phyloP scores from a whole-genome alignment of 805 yeast species.

The Metschnikowia anglica region DNA sequence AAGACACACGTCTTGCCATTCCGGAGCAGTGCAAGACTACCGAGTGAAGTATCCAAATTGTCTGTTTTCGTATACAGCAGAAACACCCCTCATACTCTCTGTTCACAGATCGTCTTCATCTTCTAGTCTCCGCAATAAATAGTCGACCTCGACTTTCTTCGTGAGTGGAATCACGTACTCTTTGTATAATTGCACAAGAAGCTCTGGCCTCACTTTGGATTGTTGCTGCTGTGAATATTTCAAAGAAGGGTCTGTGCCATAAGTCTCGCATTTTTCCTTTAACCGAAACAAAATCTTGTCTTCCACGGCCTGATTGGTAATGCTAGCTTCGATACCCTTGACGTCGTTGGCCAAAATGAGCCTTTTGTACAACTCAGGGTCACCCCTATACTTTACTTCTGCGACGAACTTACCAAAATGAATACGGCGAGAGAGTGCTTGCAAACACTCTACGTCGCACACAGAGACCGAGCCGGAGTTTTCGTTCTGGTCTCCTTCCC shows the following conservation, averaged over 20 bases:
- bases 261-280: conserved; percentile 75
- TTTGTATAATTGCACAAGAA: conserved; percentile 78
- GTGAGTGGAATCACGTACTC: conserved; percentile 92
- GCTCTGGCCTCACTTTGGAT: conserved; percentile 78
- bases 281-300: conserved; percentile 76
- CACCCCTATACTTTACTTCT: conserved; percentile 81
- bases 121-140: conserved; percentile 64
- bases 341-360: conserved; percentile 67
- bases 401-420: conserved; percentile 98
- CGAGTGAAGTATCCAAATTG: neutral
- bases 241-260: conserved; percentile 85
- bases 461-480: conserved; percentile 85
- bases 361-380: conserved; percentile 58
- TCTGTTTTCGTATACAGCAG: neutral
- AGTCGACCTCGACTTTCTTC: conserved; percentile 92
- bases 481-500: conserved; percentile 71
- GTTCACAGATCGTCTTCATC: conserved; percentile 3
- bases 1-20: conserved; percentile 3
- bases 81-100: neutral
- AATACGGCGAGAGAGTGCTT: conserved; percentile 85
- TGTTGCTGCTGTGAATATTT: conserved; percentile 68
- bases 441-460: conserved; percentile 83
- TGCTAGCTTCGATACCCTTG: conserved; percentile 71
- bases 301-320: conserved; percentile 88
- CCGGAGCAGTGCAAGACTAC: neutral